Conservation (phyloP, 768 basidiomycete species). For the Dioszegia crocea region DNA sequence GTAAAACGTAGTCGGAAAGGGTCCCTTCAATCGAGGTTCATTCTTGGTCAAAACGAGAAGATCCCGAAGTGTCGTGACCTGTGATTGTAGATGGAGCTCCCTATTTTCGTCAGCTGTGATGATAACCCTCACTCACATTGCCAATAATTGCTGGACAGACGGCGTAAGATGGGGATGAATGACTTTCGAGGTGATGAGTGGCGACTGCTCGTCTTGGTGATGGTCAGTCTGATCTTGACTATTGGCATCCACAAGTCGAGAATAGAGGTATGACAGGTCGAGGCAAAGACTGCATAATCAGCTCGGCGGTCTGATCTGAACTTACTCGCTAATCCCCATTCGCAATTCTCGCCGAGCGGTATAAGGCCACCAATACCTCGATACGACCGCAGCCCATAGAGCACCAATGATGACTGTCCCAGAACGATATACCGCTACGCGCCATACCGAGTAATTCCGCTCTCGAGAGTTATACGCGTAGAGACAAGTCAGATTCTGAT, state of each 20-base stretch:
- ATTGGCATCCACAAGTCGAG: slow-evolving; percentile 80
- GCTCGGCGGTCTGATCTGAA: slow-evolving; percentile 5
- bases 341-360: slow-evolving; percentile 86
- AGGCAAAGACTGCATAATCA: slow-evolving; percentile 62
- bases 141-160: slow-evolving; percentile 67
- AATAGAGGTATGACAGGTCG: slow-evolving; percentile 92
- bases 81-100: slow-evolving; percentile 92
- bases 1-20: slow-evolving; percentile 82
- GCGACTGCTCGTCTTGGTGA: slow-evolving; percentile 11
- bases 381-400: slow-evolving; percentile 81
- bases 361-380: slow-evolving; percentile 90
- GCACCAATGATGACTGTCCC: slow-evolving; percentile 79
- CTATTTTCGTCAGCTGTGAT: slow-evolving; percentile 53
- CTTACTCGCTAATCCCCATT: slow-evolving; percentile 79
- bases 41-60: slow-evolving; percentile 84
- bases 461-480: slow-evolving; percentile 71
- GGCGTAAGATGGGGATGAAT: slow-evolving; percentile 27
- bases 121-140: slow-evolving; percentile 62
- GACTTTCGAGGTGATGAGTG: slow-evolving; percentile 21
- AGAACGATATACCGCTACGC: slow-evolving; percentile 72
- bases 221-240: slow-evolving; percentile 51
- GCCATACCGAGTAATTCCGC: slow-evolving; percentile 59
- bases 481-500: slow-evolving; percentile 75
- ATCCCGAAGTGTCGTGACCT: slow-evolving; percentile 76
- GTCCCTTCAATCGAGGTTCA: slow-evolving; percentile 92